Evolutionary conservation across 2,329 filamentous ascomycete species (phyloP).

Genomic region (Zymoseptoria tritici): DNA sequence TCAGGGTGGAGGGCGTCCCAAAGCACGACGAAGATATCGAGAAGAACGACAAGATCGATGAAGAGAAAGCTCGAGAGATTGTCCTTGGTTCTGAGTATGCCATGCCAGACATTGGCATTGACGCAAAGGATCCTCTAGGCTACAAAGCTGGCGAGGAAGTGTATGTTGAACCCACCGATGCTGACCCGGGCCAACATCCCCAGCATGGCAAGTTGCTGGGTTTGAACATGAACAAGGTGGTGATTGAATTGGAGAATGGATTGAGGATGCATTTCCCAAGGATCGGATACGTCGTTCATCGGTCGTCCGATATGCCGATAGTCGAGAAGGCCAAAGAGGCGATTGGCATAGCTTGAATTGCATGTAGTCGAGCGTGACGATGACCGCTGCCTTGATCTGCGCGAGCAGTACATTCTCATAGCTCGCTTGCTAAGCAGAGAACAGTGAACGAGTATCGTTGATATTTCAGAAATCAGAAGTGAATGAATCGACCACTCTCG

Average conservation of each 20-base stretch:
- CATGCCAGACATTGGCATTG: slow-evolving; percentile 11
- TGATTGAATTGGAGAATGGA: slow-evolving; percentile 25
- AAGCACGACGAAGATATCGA: slow-evolving; percentile 12
- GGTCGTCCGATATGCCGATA: slow-evolving; percentile 1
- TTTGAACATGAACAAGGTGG: slow-evolving; percentile 18
- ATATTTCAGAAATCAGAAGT: too few species aligned
- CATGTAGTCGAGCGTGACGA: background rate
- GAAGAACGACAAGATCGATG: slow-evolving; percentile 13
- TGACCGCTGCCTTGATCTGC: background rate
- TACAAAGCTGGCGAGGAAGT: slow-evolving; percentile 13
- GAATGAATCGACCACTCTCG: too few species aligned
- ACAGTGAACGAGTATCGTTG: too few species aligned
- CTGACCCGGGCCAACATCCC: slow-evolving; percentile 15
- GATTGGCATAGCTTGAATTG: background rate
- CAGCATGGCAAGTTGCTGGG: slow-evolving; percentile 19
- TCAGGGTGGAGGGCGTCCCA: slow-evolving; percentile 12
- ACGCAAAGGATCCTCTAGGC: slow-evolving; percentile 10
- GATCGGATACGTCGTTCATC: slow-evolving; percentile 28
- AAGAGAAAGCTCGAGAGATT: slow-evolving; percentile 11
- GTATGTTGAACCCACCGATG: slow-evolving; percentile 16
- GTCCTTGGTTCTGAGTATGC: slow-evolving; percentile 14
- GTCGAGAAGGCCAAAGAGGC: slow-evolving; percentile 2
- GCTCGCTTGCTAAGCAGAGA: background rate
- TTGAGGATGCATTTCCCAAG: slow-evolving; percentile 33
- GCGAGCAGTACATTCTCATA: background rate